Base-by-base conservation (phyloP, 2,329 filamentous ascomycete species). In the Clonostachys rhizophaga region DNA sequence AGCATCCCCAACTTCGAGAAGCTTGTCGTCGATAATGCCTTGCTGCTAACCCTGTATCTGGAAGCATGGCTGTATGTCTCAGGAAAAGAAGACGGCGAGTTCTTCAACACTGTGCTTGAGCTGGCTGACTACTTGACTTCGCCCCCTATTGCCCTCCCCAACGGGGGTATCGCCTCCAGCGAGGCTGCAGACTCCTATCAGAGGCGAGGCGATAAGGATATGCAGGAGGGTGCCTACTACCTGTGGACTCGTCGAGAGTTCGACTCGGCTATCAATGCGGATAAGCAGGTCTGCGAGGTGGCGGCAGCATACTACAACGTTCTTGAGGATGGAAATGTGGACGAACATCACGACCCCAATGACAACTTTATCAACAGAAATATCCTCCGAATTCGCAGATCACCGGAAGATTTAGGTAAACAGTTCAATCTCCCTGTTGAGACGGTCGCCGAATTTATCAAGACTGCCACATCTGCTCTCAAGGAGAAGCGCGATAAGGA, bases 321-420 rank as follows among this genome's bases (percentile, higher is more conserved):
- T 13, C 79, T 81, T 34, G 78, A 88, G 39, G 84, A 95, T 55
- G 94, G 94, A 41, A 97, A 99, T 58, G 86, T 99, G 2, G 80
- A 84, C 34, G 83, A 85, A 5, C 81, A 86, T 47, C 83, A 92
- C 55, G 94, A 99, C 60, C 86, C 89, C 0, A 88, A 95, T 57
- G 92, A 97, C 60, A 92, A 97, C 59, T 92, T 97, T 50, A 86
- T 95, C 59, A 91, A 92, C 57, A 90, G 95, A 62, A 99, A 97
- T 59, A 91, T 96, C 6, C 69, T 96, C 3, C 82, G 83, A 36
- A 77, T 95, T 24, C 79, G 79, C 35, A 83, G 79, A 50, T 87
- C 84, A 1, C 76, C 83, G 0, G 74, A 78, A 17, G 81, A 86
- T 42, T 73, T 99, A 8, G 85, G 86, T 13, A 80, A 81, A 47